Evolutionary conservation across 768 basidiomycete genomes (phyloP), one percentile per base, ranked within the genome.

Genomic region (Tremella mesenterica): DNA sequence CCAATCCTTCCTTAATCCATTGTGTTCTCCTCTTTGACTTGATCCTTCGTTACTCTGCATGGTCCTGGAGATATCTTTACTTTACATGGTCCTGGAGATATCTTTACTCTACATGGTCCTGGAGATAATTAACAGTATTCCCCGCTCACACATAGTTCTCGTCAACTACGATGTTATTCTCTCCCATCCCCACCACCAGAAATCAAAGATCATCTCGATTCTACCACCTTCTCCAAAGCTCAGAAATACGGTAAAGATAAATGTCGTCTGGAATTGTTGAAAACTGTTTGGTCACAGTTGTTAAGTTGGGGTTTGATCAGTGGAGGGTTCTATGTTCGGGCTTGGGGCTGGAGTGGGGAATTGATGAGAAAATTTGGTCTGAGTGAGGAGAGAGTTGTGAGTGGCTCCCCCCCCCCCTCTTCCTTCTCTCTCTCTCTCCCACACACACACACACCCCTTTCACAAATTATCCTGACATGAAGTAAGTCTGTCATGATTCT

Each of bases 211-310:
- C 84, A 89, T 69, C 83, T 92, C 62, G 78, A 79, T 14, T 68
- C 75, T 9, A 81, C 84, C 2, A 83, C 82, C 13, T 93, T 92
- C 72, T 77, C 82, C 56, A 95, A 95, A 65, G 91, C 89, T 0
- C 93, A 99, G 71, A 75, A 79, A 36, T 99, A 99, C 75, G 89
- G 90, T 18, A 81, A 80, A 47, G 87, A 90, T 79, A 95, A 95
- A 75, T 86, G 90, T 10, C 80, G 80, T 64, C 92, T 86, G 72
- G 81, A 84, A 2, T 73, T 93, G 34, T 67, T 87, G 61, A 82
- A 85, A 0, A 82, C 84, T 1, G 59, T 91, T 48, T 85, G 81
- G 73, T 84, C 83, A 65, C 87, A 90, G 67, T 60, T 77, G 41
- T 65, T 88, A 20, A 85, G 86, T 55, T 85, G 84, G 18, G 64